Conservation (phyloP, 1,139 yeast species). For the Debaryomyces udenii region DNA sequence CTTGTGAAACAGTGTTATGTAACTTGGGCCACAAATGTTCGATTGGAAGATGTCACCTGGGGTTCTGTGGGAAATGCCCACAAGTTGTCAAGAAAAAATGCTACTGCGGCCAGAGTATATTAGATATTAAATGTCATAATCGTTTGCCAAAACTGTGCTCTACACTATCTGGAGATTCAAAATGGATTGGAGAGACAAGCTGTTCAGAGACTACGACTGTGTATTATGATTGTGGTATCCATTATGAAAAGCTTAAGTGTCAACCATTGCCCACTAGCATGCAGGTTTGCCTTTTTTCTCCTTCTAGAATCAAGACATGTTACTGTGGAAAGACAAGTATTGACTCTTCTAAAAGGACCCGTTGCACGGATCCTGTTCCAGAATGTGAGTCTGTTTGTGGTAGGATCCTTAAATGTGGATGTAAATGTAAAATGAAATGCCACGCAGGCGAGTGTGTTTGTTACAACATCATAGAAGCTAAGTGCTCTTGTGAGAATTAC, state of each 20-base stretch:
- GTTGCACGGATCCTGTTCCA: constrained; percentile 78
- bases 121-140: constrained; percentile 53
- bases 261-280: constrained; percentile 48
- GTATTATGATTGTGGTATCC: constrained; percentile 67
- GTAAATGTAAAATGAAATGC: constrained; percentile 65
- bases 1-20: constrained; percentile 64
- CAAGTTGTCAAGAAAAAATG: constrained; percentile 49
- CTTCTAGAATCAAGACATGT: constrained; percentile 61
- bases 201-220: constrained; percentile 58
- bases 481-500: constrained; percentile 56
- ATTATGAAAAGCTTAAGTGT: constrained; percentile 61
- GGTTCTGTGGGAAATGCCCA: constrained; percentile 76
- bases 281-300: constrained; percentile 65
- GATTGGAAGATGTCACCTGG: constrained; percentile 54
- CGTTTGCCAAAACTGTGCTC: constrained; percentile 35
- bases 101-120: constrained; percentile 68
- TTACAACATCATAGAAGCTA: constrained; percentile 43
- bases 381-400: constrained; percentile 69
- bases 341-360: constrained; percentile 37
- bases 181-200: constrained; percentile 65
- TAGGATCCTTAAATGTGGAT: constrained; percentile 72
- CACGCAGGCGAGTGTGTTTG: constrained; percentile 83
- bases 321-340: constrained; percentile 69
- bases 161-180: constrained; percentile 16
- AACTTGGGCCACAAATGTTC: constrained; percentile 67